Evolutionary conservation across 2,329 filamentous ascomycete genomes (phyloP).

Genomic region (Botrytis galanthina): DNA sequence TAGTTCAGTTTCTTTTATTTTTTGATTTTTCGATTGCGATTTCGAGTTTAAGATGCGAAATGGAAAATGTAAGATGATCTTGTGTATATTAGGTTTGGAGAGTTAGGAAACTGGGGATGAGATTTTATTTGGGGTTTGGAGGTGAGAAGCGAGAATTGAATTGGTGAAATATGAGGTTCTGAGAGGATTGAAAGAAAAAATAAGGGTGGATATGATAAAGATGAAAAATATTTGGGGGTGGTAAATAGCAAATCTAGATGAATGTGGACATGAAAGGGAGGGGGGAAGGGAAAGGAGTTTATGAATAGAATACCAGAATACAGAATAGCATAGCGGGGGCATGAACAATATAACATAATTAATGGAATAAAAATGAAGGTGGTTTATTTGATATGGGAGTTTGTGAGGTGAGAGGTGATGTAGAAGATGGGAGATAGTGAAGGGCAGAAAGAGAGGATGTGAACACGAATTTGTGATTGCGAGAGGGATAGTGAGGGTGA

Average conservation of each 20-base stretch:
- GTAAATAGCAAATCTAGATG: neutral
- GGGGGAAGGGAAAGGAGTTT: neutral
- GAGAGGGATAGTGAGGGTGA: neutral
- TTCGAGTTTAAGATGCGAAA: neutral
- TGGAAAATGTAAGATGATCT: constrained; percentile 16
- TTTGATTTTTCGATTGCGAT: neutral
- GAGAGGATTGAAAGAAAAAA: neutral
- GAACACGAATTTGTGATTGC: neutral
- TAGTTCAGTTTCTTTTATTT: neutral
- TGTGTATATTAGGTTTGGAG: constrained; percentile 37
- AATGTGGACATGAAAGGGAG: neutral
- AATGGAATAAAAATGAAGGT: neutral
- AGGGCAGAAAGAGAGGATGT: neutral
- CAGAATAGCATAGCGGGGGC: neutral
- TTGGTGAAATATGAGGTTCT: neutral
- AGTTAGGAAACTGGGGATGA: constrained; percentile 29
- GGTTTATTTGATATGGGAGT: neutral
- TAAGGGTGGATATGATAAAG: neutral
- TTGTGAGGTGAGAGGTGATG: neutral
- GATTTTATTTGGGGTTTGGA: neutral
- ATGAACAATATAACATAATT: neutral
- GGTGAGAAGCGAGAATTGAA: neutral
- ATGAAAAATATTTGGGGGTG: neutral
- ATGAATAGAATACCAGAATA: neutral
- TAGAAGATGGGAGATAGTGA: neutral